Base-by-base conservation (phyloP, 352 stramenopile species). In the Pythium guiyangense region DNA sequence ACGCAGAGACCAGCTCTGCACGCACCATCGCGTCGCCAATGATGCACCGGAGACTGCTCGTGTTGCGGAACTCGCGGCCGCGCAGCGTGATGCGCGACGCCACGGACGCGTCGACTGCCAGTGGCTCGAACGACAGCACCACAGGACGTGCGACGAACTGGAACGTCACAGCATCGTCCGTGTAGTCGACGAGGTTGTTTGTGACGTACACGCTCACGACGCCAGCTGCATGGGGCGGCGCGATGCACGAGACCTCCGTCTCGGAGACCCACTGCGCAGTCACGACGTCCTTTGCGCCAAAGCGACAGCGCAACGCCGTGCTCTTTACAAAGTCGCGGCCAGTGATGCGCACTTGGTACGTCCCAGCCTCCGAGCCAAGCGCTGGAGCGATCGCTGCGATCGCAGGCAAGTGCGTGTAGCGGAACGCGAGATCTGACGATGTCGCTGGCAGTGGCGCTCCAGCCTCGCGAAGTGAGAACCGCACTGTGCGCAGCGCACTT, bases 171-270 rank as follows among this genome's bases (percentile, higher is more conserved):
- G 54, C 27, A 18, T 74, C 57, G 18, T 54, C 20, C 0, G 77
- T 82, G 56, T 78, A 87, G 40, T 85, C 72, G 48, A 82, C 67
- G 4, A 83, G 11, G 17, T 87, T 87, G 63, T 81, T 87, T 0
- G 72, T 77, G 25, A 85, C 69, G 27, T 75, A 68, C 0, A 87
- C 52, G 20, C 63, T 56, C 20, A 82, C 63, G 40, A 60, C 64
- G 1, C 70, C 70, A 8, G 61, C 68, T 9, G 27, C 44, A 12
- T 81, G 66, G 8, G 17, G 37, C 15, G 72, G 70, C 2, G 62
- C 62, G 1, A 60, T 49, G 49, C 77, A 87, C 26, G 57, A 50
- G 22, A 87, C 29, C 17, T 52, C 37, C 0, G 44, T 62, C 0
- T 73, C 58, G 0, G 72, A 78, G 25, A 84, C 37, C 66, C 71